phyloP scores from a whole-genome alignment of 2,329 filamentous ascomycete species.

The Phialophora macrospora region DNA sequence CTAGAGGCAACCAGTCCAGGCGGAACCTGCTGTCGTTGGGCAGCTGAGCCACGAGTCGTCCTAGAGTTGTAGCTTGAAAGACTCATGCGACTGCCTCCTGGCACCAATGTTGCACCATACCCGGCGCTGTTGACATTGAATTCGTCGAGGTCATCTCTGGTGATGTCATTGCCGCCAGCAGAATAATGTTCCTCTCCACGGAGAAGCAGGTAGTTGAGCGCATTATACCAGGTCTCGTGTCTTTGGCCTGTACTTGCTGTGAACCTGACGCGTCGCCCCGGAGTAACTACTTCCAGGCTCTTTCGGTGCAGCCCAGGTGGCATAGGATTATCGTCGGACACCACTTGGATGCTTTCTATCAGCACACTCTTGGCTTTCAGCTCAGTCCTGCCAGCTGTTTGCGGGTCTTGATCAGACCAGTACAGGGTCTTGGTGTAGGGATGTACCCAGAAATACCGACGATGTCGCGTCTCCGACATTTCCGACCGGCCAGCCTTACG shows the following conservation, averaged over 20 bases:
- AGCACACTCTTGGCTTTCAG: constrained; percentile 85
- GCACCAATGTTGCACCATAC: constrained; percentile 58
- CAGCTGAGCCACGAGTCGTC: constrained; percentile 62
- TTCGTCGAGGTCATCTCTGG: constrained; percentile 68
- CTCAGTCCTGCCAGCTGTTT: constrained; percentile 75
- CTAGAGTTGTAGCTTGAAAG: constrained; percentile 81
- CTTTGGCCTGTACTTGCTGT: constrained; percentile 91
- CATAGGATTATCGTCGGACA: constrained; percentile 92
- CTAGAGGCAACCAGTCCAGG: constrained; percentile 45
- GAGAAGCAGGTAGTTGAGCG: constrained; percentile 87
- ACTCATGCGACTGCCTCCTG: constrained; percentile 56
- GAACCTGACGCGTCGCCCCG: constrained; percentile 87
- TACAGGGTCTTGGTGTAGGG: constrained; percentile 95
- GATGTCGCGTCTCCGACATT: constrained; percentile 86
- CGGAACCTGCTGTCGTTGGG: constrained; percentile 45
- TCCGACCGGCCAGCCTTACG: constrained; percentile 88
- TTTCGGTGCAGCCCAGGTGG: constrained; percentile 93
- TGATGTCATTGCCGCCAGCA: constrained; percentile 63
- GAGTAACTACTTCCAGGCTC: constrained; percentile 87
- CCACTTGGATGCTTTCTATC: constrained; percentile 89
- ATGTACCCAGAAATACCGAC: constrained; percentile 98
- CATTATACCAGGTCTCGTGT: constrained; percentile 99
- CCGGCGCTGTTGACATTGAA: constrained; percentile 85
- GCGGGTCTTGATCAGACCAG: constrained; percentile 92
- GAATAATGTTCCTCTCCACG: constrained; percentile 61